Evolutionary conservation across 257 asterid genomes (phyloP).

Genomic region (Cynanchum wilfordii): DNA sequence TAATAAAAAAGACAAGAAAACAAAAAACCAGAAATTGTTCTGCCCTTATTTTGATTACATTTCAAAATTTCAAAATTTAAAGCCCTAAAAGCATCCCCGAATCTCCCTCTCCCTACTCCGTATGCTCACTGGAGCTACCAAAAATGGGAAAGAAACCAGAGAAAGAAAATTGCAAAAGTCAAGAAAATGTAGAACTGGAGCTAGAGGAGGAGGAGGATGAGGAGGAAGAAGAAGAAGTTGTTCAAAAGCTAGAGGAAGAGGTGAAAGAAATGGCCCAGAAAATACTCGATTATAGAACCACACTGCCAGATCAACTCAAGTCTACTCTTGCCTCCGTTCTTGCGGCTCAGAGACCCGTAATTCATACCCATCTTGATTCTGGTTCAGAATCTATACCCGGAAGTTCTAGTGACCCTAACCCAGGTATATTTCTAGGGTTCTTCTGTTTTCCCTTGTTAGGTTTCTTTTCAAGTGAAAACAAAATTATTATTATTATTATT

Average conservation of each 20-base stretch:
- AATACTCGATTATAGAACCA: slow-evolving; percentile 40
- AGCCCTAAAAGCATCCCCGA: slow-evolving; percentile 22
- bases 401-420: slow-evolving; percentile 18
- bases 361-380: slow-evolving; percentile 21
- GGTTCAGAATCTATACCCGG: slow-evolving; percentile 30
- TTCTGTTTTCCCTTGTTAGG: neutral
- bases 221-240: slow-evolving; percentile 22
- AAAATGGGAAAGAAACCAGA: slow-evolving; percentile 17
- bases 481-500: neutral
- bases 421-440: slow-evolving; percentile 26
- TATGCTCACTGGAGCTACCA: neutral
- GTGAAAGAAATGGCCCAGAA: slow-evolving; percentile 52
- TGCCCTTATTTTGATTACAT: slow-evolving; percentile 2
- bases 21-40: neutral
- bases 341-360: slow-evolving; percentile 44
- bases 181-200: slow-evolving; percentile 29
- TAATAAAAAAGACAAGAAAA: no score
- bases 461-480: neutral
- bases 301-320: slow-evolving; percentile 46
- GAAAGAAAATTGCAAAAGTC: slow-evolving; percentile 24
- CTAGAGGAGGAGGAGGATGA: slow-evolving; percentile 25
- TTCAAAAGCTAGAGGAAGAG: slow-evolving; percentile 40
- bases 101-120: slow-evolving; percentile 2
- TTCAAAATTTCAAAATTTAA: slow-evolving; percentile 21
- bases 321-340: slow-evolving; percentile 46